A percentile compares a stretch with the other conserved stretches of the same genome.
These are phyloP conservation scores for Globisporangium carolinianum DNA, from an alignment of 352 stramenopile genomes.

Conservation along the genomic window DNA sequence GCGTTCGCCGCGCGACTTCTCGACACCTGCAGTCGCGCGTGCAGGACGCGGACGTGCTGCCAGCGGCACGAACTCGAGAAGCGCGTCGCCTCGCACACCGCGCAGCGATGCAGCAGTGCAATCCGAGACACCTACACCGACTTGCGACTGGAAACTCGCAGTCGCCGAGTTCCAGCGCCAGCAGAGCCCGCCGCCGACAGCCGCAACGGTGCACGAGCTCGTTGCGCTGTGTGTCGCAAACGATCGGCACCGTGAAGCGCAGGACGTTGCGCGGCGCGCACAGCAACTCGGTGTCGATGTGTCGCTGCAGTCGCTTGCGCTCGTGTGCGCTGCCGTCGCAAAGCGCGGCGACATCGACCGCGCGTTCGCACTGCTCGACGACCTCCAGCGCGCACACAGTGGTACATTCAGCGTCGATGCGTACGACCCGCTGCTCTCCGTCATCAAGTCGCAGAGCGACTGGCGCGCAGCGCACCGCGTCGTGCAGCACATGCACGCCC, in stretches of 20 bases:
- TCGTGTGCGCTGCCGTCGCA: constrained; percentile 39
- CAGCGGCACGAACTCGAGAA: not conserved
- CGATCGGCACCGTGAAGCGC: constrained; percentile 43
- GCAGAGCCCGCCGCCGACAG: constrained; percentile 9
- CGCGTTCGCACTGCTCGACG: constrained; percentile 30
- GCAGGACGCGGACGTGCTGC: not conserved
- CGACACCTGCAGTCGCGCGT: too few species aligned
- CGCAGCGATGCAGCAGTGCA: not conserved
- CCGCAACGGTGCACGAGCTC: constrained; percentile 14
- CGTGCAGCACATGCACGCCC: constrained; percentile 60
- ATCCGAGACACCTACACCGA: not conserved
- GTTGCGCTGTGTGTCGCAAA: constrained; percentile 35
- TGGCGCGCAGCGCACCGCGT: constrained; percentile 44
- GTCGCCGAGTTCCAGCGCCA: constrained; percentile 19
- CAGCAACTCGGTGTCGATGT: constrained; percentile 31
- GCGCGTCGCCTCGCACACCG: not conserved
- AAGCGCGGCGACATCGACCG: constrained; percentile 41
- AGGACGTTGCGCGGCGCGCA: constrained; percentile 31
- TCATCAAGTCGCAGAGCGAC: constrained; percentile 53
- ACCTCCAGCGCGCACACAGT: constrained; percentile 18
- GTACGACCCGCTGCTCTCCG: constrained; percentile 51
- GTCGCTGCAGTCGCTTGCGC: constrained; percentile 27
- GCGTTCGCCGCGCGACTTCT: not conserved
- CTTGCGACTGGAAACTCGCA: constrained; percentile 34
- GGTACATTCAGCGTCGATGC: constrained; percentile 15